Percentiles rank a stretch among this genome's conserved stretches.
Evolutionary conservation across 2,329 filamentous ascomycete species (phyloP).

Genomic region (Aspergillus persii): DNA sequence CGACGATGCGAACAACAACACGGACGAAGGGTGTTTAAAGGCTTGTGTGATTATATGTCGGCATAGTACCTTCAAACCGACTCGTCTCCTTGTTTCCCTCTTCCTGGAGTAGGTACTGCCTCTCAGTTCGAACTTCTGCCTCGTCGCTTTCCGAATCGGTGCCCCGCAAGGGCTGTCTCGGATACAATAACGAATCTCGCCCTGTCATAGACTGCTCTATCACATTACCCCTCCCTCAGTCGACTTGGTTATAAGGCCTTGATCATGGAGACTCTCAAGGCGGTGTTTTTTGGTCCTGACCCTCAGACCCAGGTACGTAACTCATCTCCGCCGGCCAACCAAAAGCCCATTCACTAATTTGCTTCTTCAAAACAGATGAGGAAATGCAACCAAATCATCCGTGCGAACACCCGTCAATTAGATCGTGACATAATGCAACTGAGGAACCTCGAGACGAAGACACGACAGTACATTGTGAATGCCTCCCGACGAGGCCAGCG

Average conservation of each 20-base stretch:
- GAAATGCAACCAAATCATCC: slow-evolving; percentile 91
- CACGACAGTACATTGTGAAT: slow-evolving; percentile 77
- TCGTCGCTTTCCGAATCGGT: not conserved
- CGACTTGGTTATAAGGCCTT: not conserved
- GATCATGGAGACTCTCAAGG: slow-evolving; percentile 80
- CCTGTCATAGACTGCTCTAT: not conserved
- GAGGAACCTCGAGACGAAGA: slow-evolving; percentile 77
- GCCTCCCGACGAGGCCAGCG: slow-evolving; percentile 78
- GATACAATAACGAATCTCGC: not conserved
- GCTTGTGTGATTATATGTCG: not conserved
- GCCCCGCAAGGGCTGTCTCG: not conserved
- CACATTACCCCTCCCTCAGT: not conserved
- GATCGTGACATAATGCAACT: slow-evolving; percentile 85
- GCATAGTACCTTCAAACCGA: not conserved
- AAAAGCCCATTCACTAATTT: not conserved
- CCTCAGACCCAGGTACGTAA: slow-evolving; percentile 78
- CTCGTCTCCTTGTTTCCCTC: not conserved
- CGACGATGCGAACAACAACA: not conserved
- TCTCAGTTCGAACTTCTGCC: not conserved
- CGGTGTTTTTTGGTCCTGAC: slow-evolving; percentile 87
- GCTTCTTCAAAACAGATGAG: slow-evolving; percentile 62
- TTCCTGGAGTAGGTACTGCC: not conserved
- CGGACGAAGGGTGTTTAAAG: not conserved
- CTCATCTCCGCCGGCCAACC: slow-evolving; percentile 9
- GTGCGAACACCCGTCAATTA: slow-evolving; percentile 85